Conservation (phyloP, 225 moss, liverwort and hornwort species). For the Asterella californica region DNA sequence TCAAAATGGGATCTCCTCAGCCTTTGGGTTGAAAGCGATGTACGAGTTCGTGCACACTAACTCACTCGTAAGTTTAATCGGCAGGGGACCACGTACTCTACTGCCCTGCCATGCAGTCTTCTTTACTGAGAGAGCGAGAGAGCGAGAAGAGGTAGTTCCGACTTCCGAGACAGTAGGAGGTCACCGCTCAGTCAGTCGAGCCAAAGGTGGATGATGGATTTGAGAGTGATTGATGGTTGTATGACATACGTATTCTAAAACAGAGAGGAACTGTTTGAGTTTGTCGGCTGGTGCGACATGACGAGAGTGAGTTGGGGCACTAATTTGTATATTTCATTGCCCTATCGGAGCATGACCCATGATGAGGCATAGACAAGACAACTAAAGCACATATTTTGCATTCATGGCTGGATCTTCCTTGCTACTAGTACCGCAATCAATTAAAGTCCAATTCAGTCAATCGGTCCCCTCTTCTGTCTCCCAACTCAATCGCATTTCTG, state of each 20-base stretch:
- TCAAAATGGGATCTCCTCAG: neutral
- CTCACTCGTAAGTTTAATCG: neutral
- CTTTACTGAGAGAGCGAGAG: neutral
- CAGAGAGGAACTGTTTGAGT: conserved; percentile 7
- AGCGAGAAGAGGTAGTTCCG: too few species aligned
- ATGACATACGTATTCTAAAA: neutral
- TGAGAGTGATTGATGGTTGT: neutral
- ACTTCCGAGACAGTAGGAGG: neutral
- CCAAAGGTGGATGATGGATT: neutral
- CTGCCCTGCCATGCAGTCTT: conserved; percentile 18
- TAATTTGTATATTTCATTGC: neutral
- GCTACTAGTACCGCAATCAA: neutral
- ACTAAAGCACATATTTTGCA: neutral
- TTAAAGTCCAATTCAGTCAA: neutral
- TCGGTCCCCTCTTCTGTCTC: neutral
- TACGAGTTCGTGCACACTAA: neutral
- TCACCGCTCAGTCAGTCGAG: neutral
- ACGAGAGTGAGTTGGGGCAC: conserved; percentile 9
- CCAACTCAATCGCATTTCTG: neutral
- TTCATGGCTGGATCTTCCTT: conserved; percentile 11
- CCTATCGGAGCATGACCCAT: conserved; percentile 21
- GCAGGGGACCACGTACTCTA: conserved; percentile 2
- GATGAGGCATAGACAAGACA: conserved; percentile 18
- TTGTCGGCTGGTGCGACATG: conserved; percentile 25
- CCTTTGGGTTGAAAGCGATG: neutral